Evolutionary conservation across 164 flowering plant species (phyloP), one percentile per base, ranked within the genome.

Genomic region (Sextonia rubra): DNA sequence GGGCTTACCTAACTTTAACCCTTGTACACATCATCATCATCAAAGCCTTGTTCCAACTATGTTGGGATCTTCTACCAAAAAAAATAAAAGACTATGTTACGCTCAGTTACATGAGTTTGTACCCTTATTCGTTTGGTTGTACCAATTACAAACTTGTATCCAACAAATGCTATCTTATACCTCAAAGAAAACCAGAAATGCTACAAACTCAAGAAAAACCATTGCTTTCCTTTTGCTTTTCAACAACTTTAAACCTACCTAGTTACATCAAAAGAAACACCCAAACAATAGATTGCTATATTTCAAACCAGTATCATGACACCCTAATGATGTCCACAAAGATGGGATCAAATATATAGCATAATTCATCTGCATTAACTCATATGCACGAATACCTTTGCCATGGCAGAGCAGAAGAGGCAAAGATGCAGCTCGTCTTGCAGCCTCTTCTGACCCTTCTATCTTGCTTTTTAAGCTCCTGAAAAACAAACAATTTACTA

Each of bases 361-460:
- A 52, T 12, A 52, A 15, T 52, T 52, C 58, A 52, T 52, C 12
- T 52, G 58, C 58, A 52, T 20, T 6, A 24, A 61, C 24, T 22
- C 24, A n/a, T 9, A 73, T 27, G 25, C 60, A n/a, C 24, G 80
- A 86, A 47, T 86, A 95, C 99, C 76, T 56, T 60, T 85, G 74
- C 99, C 99, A 84, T 96, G 98, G 69, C 88, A 86, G 66, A 91
- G 87, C 75, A 93, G 77, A 80, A 93, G 86, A 3, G 99, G 99
- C 73, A 96, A 79, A 27, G 89, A 88, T 58, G 97, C 83, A 63
- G 98, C 98, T 69, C 94, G 97, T 75, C 98, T 86, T 70, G 82
- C 81, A 80, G 91, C 91, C 55, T 93, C 98, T 76, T 86, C 82
- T 48, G 97, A 92, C 12, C 83, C 90, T 84, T 89, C 90, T 69